These are phyloP conservation scores for Dictyophora rubrovolvata DNA, from an alignment of 768 basidiomycete genomes.

Conservation along the genomic window DNA sequence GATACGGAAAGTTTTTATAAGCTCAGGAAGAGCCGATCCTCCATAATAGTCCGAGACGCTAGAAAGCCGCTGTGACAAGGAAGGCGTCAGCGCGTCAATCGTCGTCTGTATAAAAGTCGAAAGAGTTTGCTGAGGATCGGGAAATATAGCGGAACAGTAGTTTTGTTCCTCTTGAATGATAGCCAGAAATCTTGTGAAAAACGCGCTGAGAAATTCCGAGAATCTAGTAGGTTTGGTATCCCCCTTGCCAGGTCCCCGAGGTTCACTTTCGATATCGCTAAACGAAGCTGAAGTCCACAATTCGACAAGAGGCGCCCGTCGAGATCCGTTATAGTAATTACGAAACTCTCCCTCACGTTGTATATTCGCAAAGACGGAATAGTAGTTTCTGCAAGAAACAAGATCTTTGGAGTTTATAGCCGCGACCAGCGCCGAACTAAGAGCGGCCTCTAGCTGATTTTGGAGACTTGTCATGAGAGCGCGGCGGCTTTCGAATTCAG, in stretches of 20 bases:
- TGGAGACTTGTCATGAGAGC: constrained; percentile 85
- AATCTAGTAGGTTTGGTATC: constrained; percentile 33
- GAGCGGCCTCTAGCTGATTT: constrained; percentile 88
- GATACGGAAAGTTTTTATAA: constrained; percentile 60
- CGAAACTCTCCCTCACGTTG: constrained; percentile 88
- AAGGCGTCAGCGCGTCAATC: constrained; percentile 69
- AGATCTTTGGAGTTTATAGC: constrained; percentile 77
- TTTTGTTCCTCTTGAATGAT: constrained; percentile 62
- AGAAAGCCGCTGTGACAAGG: constrained; percentile 69
- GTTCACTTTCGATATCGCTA: constrained; percentile 36
- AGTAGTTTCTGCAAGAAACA: constrained; percentile 65
- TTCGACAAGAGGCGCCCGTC: constrained; percentile 52
- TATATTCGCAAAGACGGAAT: constrained; percentile 81
- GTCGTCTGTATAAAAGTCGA: constrained; percentile 77
- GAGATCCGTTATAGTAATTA: constrained; percentile 86
- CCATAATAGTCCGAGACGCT: constrained; percentile 58
- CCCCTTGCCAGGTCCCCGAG: constrained; percentile 9
- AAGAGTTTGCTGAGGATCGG: constrained; percentile 67
- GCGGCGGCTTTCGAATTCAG: constrained; percentile 81
- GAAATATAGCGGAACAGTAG: constrained; percentile 78
- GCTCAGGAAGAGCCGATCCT: constrained; percentile 49
- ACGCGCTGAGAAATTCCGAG: constrained; percentile 58
- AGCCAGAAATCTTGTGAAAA: constrained; percentile 59
- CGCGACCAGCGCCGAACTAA: constrained; percentile 83
- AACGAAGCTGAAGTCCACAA: constrained; percentile 59